Base-by-base conservation (phyloP, 2,329 filamentous ascomycete genomes). In the Neonectria magnoliae region DNA sequence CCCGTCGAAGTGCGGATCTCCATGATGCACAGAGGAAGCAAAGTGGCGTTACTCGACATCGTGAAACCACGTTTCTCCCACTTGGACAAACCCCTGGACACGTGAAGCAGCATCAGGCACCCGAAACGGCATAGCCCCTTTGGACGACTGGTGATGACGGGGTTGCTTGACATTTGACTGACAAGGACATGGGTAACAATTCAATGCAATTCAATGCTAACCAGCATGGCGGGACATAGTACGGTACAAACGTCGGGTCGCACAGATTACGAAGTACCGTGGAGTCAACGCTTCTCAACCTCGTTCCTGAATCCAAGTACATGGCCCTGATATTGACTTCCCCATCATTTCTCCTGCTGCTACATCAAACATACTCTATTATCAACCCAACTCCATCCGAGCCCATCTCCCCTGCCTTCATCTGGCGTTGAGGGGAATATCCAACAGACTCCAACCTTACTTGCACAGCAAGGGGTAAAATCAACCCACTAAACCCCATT, bases 51-150 rank as follows among this genome's bases (percentile, higher is more conserved):
- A 20, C 53, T 62, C 61, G 54, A 58, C 63, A 62, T 73, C 60
- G 68, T 72, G 71, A 73, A 73, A 73, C 71, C 66, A 60, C 60
- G 54, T 62, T 67, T 68, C 60, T 65, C 36, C 44, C 56, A 41
- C 54, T 60, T 45, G 27, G 22, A 47, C 29, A 55, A 42, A 66
- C 51, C 66, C 66, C 54, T 64, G 60, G 44, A 27, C 51, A 44
- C 52, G 31, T 60, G 60, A 73, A 65, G 71, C 65, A 71, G 45
- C 47, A 61, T 53, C 38, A 62, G 66, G 65, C 66, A 59, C 59
- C 62, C 41, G 33, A 66, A 58, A 50, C 20, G 60, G 57, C 61
- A 68, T 64, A 57, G 57, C 22, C 48, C 27, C 13, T 27, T 50
- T 57, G 8, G 50, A 22, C 8, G 48, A 45, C 61, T 22, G 29